Evolutionary conservation across 352 stramenopile species (phyloP), one percentile per base, ranked within the genome.

Genomic region (Pythium monospermum): DNA sequence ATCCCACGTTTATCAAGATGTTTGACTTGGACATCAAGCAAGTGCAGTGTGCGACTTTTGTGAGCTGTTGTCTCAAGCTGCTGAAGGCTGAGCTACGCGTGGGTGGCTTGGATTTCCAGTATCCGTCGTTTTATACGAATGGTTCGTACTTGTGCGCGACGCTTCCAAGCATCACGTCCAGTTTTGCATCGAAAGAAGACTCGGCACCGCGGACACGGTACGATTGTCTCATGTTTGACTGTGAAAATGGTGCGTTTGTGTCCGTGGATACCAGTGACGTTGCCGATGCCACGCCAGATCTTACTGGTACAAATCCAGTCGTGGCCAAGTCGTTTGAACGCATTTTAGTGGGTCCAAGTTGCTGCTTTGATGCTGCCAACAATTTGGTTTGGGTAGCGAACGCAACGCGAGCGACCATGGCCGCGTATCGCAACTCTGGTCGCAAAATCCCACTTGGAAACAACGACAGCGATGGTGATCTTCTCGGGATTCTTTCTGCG

Each of bases 151-250:
- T 76, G 11, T 57, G 56, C 10, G 71, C 76, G 53, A 19, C 68
- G 10, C 42, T 73, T 11, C 54, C 61, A 11, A 61, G 39, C 50
- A 49, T 59, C 26, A 33, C 52, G 13, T 44, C 35, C 15, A 25
- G 32, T n/a, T 12, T 50, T 22, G 27, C 50, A 48, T n/a, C 25
- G 23, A 19, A 31, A n/a, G 25, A 38, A 31, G 48, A 54, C 2
- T 40, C 44, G n/a, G 21, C 43, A 7, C 36, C 21, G 19, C n/a
- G 21, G 11, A 38, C 4, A 10, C 26, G 27, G 18, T 72, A 54
- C 15, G 71, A 86, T 38, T 71, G 71, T 32, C 40, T 79, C 12
- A 33, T 83, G 28, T 73, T 85, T 35, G 68, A 83, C 41, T 75
- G 73, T 44, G 72, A 85, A 49, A 69, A 38, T 10, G 73, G 71